Evolutionary conservation across 345 rosid species (phyloP).

Genomic region (Ceriops decandra): DNA sequence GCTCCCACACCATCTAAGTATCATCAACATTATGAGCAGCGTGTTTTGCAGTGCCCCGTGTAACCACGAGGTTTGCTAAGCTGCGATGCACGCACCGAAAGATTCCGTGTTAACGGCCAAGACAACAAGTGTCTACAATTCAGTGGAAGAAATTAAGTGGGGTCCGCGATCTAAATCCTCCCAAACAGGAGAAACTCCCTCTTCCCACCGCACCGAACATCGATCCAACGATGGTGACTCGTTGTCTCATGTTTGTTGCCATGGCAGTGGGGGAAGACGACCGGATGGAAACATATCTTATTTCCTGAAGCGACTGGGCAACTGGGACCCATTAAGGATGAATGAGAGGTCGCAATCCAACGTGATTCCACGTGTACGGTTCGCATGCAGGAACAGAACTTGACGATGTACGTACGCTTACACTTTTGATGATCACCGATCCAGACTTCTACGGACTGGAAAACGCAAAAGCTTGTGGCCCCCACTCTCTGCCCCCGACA

Average conservation of each 20-base stretch:
- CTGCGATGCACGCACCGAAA: neutral
- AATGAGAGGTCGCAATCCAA: slow-evolving; percentile 21
- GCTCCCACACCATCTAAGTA: too few relatives aligned
- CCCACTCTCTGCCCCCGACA: neutral
- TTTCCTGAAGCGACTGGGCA: neutral
- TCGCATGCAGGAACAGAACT: neutral
- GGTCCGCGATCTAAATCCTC: neutral
- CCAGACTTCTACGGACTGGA: slow-evolving; percentile 22
- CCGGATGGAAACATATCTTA: slow-evolving; percentile 7
- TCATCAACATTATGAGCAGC: too few relatives aligned
- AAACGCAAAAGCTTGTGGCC: neutral
- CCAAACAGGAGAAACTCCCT: neutral
- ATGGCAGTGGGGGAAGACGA: slow-evolving; percentile 22
- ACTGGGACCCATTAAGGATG: slow-evolving; percentile 12
- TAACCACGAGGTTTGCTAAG: neutral
- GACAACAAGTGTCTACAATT: neutral
- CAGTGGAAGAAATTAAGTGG: neutral
- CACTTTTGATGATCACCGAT: neutral
- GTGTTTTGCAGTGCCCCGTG: too few relatives aligned
- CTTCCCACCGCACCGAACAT: neutral
- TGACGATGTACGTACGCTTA: neutral
- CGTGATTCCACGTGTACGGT: slow-evolving; percentile 29
- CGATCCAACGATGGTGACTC: slow-evolving; percentile 28
- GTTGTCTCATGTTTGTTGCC: slow-evolving; percentile 29
- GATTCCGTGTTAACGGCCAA: neutral